Evolutionary conservation across 352 stramenopile species (phyloP).

Genomic region (Phytopythium montanum): DNA sequence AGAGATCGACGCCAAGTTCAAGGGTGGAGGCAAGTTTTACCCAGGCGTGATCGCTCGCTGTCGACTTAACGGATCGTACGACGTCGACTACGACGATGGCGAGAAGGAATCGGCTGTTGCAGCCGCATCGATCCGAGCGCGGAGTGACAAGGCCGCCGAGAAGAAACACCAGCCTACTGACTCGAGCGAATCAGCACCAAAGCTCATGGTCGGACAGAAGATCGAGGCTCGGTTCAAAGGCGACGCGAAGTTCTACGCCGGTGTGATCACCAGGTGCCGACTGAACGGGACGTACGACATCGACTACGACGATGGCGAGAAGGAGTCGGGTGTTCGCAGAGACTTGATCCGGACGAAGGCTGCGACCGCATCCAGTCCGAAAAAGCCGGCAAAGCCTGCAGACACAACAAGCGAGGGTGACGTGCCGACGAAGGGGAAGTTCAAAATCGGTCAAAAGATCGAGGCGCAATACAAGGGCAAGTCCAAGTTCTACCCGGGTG

Average conservation of each 20-base stretch:
- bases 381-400: neutral
- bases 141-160: conserved; percentile 1
- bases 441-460: conserved; percentile 24
- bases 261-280: conserved; percentile 31
- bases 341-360: conserved; percentile 25
- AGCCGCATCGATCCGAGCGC: conserved; percentile 20
- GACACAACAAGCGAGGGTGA: conserved; percentile 1
- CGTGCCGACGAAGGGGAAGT: neutral
- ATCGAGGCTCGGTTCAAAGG: conserved; percentile 50
- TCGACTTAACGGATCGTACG: conserved; percentile 63
- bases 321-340: conserved; percentile 25
- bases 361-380: neutral
- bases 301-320: conserved; percentile 57
- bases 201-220: conserved; percentile 25
- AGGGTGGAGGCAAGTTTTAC: conserved; percentile 50
- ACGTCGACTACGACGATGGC: conserved; percentile 75
- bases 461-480: conserved; percentile 49
- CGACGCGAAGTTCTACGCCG: conserved; percentile 49
- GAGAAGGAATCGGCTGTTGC: conserved; percentile 29
- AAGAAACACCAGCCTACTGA: neutral
- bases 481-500: conserved; percentile 46
- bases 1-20: conserved; percentile 43
- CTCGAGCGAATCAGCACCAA: conserved; percentile 8
- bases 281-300: conserved; percentile 46
- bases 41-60: conserved; percentile 42